A percentile compares a stretch with the other conserved stretches of the same genome.
Conservation (phyloP, 2,329 filamentous ascomycete genomes). For the Xylariaceae sp. region DNA sequence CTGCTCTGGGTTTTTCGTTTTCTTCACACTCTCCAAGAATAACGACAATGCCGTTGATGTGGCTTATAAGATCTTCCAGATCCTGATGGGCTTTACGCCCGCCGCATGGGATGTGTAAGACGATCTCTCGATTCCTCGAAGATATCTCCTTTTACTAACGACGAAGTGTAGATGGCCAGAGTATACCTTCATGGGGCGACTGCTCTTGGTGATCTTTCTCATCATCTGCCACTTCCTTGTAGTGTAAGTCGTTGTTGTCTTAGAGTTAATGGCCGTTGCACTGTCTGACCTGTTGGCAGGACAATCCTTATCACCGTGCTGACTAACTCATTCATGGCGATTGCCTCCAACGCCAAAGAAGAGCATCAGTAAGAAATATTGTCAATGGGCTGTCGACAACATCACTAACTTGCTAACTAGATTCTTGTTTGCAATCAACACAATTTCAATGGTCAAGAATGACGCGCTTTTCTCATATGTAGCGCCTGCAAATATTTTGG, state of each 20-base stretch:
- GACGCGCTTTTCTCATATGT: conserved; percentile 93
- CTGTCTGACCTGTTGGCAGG: conserved; percentile 33
- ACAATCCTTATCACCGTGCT: conserved; percentile 94
- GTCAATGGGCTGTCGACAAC: not conserved
- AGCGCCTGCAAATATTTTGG: conserved; percentile 84
- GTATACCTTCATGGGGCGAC: conserved; percentile 75
- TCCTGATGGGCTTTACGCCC: conserved; percentile 93
- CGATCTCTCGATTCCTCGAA: not conserved
- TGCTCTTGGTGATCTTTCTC: conserved; percentile 74
- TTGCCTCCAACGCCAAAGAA: conserved; percentile 88
- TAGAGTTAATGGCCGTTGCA: not conserved
- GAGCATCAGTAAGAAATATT: conserved; percentile 77
- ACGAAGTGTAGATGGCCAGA: conserved; percentile 53
- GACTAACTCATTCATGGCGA: conserved; percentile 93
- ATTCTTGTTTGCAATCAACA: conserved; percentile 93
- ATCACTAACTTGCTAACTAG: conserved; percentile 29
- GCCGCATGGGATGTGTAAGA: conserved; percentile 84
- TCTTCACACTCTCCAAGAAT: conserved; percentile 78
- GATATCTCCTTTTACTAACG: conserved; percentile 16
- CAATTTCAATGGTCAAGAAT: conserved; percentile 98
- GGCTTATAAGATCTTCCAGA: conserved; percentile 89
- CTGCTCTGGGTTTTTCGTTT: conserved; percentile 93
- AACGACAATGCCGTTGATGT: conserved; percentile 67
- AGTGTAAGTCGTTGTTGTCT: conserved; percentile 45
- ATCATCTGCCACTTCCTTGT: conserved; percentile 95